Conservation (phyloP, 805 yeast species). For the Metschnikowia arizonensis region DNA sequence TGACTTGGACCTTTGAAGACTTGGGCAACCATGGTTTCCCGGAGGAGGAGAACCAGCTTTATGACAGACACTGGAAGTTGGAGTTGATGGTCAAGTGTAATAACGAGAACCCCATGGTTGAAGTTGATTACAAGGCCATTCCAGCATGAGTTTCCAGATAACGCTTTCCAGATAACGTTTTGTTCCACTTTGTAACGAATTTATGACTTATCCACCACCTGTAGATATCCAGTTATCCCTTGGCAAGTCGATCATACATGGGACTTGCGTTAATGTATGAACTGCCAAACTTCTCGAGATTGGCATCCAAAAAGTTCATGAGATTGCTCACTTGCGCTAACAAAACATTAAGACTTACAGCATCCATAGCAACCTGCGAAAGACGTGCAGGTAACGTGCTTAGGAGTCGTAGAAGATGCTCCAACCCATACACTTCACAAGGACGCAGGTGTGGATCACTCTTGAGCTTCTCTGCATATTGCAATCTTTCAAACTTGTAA, state of each 20-base stretch:
- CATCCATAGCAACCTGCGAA: constrained; percentile 75
- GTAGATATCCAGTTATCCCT: constrained; percentile 1
- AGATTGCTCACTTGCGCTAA: constrained; percentile 53
- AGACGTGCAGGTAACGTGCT: constrained; percentile 81
- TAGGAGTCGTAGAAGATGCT: constrained; percentile 74
- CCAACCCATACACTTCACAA: constrained; percentile 57
- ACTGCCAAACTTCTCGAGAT: constrained; percentile 34
- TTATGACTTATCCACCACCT: background rate
- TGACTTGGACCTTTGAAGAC: constrained; percentile 64
- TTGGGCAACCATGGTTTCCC: constrained; percentile 52
- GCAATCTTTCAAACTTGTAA: constrained; percentile 75
- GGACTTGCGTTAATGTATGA: constrained; percentile 38
- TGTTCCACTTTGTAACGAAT: background rate
- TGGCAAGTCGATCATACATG: constrained; percentile 33
- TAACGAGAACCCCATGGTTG: constrained; percentile 62
- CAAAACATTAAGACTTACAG: constrained; percentile 57
- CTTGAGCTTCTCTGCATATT: constrained; percentile 44
- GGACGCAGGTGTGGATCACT: constrained; percentile 5
- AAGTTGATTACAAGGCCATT: constrained; percentile 58
- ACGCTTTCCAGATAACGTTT: too few relatives aligned
- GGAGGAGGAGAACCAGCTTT: constrained; percentile 41
- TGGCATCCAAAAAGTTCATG: constrained; percentile 46
- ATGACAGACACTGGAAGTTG: constrained; percentile 59
- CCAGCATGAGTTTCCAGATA: too few relatives aligned
- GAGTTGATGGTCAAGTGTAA: constrained; percentile 62